Evolutionary conservation across 2,329 filamentous ascomycete genomes (phyloP).

Genomic region (Zasmidium cellare): DNA sequence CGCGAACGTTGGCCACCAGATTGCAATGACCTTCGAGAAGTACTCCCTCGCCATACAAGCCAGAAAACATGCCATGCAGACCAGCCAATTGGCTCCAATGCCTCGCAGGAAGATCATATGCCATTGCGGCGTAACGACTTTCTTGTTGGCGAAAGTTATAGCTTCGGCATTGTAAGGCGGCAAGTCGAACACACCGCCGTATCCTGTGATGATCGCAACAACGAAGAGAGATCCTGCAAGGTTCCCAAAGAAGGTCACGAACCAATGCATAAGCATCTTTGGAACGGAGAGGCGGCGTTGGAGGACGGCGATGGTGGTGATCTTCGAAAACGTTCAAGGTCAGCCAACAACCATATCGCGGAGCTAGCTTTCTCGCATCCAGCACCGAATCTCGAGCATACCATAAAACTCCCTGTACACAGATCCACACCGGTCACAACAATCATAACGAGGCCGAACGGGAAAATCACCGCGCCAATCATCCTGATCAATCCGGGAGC

Average conservation of each 20-base stretch:
- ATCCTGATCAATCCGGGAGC: constrained; percentile 35
- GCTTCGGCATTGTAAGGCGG: constrained; percentile 46
- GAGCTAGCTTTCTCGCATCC: too few relatives aligned
- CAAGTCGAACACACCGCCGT: constrained; percentile 34
- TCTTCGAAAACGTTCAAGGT: constrained; percentile 28
- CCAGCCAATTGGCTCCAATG: constrained; percentile 59
- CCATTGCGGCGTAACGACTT: constrained; percentile 51
- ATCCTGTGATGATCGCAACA: constrained; percentile 30
- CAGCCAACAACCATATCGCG: neutral
- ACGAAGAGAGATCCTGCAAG: constrained; percentile 35
- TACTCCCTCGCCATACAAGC: constrained; percentile 52
- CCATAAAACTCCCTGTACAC: constrained; percentile 35
- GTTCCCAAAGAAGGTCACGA: constrained; percentile 35
- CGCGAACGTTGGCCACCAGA: constrained; percentile 44
- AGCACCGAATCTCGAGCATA: constrained; percentile 5
- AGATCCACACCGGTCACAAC: constrained; percentile 37
- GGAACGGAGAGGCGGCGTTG: constrained; percentile 38
- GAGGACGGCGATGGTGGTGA: constrained; percentile 46
- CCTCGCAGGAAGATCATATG: constrained; percentile 56
- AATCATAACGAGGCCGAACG: constrained; percentile 35
- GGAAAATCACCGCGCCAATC: constrained; percentile 36
- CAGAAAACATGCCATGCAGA: constrained; percentile 55
- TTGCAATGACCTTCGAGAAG: constrained; percentile 54
- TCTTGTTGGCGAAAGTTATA: constrained; percentile 49
- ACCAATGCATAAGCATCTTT: constrained; percentile 30